phyloP scores from a whole-genome alignment of 768 basidiomycete genomes.

The Albatrellus ellisii region DNA sequence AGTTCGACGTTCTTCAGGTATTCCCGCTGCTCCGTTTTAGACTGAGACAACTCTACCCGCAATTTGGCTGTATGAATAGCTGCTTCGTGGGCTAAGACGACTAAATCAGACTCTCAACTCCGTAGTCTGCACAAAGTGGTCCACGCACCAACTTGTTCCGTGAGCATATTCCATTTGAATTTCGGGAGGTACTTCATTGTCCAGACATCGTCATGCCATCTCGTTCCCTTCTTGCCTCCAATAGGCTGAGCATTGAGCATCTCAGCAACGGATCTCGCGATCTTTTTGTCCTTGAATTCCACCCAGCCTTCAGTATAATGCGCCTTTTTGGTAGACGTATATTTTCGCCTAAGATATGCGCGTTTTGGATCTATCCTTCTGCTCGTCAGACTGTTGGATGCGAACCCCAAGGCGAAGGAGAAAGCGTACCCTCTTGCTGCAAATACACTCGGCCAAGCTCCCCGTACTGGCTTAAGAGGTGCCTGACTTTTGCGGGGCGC shows the following conservation, averaged over 20 bases:
- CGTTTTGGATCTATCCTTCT: conserved; percentile 56
- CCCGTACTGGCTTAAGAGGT: conserved; percentile 83
- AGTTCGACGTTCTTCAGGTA: conserved; percentile 93
- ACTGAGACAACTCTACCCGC: conserved; percentile 85
- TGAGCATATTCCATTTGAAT: conserved; percentile 99
- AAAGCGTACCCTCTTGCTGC: conserved; percentile 70
- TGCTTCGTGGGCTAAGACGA: conserved; percentile 71
- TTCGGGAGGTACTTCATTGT: conserved; percentile 98
- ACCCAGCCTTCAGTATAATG: conserved; percentile 98
- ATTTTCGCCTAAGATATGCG: conserved; percentile 73
- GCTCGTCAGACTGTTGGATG: neutral
- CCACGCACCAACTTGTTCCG: conserved; percentile 89
- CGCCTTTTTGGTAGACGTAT: conserved; percentile 71
- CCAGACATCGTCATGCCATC: conserved; percentile 98
- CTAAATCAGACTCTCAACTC: neutral
- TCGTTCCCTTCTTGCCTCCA: conserved; percentile 80
- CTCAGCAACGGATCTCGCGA: conserved; percentile 81
- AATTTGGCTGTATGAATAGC: conserved; percentile 79
- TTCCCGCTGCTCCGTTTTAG: conserved; percentile 77
- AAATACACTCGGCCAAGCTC: conserved; percentile 89
- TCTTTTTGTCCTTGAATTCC: conserved; percentile 89
- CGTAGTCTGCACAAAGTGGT: neutral
- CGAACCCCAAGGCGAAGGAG: neutral
- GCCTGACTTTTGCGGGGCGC: conserved; percentile 91
- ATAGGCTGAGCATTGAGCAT: conserved; percentile 96